phyloP scores from a whole-genome alignment of 805 yeast species.

The Zygoascus ofunaensis region DNA sequence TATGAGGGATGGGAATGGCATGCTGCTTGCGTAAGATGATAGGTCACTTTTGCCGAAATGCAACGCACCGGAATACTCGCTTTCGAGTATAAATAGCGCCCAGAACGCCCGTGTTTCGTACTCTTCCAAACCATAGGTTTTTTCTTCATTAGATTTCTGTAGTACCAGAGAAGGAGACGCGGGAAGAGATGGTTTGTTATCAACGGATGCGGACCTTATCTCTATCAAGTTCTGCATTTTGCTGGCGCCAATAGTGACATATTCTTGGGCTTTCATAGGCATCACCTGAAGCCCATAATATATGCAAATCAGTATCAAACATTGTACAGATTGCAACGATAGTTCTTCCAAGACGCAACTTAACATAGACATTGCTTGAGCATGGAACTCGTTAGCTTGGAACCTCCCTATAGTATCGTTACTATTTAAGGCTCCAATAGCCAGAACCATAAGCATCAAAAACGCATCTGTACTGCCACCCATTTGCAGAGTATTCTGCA shows the following conservation, averaged over 20 bases:
- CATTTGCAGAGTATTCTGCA: not conserved
- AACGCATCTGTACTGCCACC: constrained; percentile 4
- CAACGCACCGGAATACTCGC: constrained; percentile 5
- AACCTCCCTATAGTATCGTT: constrained; percentile 2
- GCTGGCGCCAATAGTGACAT: constrained; percentile 3
- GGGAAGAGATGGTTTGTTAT: no score
- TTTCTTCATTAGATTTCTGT: not conserved
- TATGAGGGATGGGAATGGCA: constrained; percentile 3
- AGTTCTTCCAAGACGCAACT: constrained; percentile 2
- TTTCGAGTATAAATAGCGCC: constrained; percentile 5
- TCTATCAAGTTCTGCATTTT: constrained; percentile 7
- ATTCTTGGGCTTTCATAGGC: constrained; percentile 7
- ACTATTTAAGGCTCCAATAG: constrained; percentile 6
- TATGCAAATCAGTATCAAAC: constrained; percentile 5
- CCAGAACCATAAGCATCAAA: constrained; percentile 4
- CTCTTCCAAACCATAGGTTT: constrained; percentile 2
- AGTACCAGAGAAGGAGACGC: not conserved
- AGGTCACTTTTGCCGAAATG: constrained; percentile 4
- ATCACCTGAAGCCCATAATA: constrained; percentile 5
- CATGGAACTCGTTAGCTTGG: constrained; percentile 3
- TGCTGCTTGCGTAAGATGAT: constrained; percentile 3
- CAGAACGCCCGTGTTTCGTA: constrained; percentile 6
- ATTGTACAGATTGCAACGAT: constrained; percentile 4
- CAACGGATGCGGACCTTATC: no score
- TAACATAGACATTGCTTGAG: constrained; percentile 5